Conservation (phyloP, 257 asterid genomes). For the Marsdenia floribunda region DNA sequence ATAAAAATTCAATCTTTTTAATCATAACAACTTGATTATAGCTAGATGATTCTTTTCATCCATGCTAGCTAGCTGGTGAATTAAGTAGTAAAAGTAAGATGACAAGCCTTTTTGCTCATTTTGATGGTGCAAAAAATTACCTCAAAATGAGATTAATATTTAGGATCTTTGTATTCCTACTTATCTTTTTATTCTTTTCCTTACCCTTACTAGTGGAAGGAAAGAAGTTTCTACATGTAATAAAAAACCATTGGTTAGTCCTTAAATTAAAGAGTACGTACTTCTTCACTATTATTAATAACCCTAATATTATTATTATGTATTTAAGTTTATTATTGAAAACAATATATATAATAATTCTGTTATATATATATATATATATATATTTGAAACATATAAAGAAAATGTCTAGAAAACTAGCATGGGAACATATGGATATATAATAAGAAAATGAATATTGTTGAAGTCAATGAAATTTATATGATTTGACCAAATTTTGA, state of each 20-base stretch:
- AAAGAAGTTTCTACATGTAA: slow-evolving; percentile 4
- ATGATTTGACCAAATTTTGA: too few relatives aligned
- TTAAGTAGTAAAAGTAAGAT: not conserved
- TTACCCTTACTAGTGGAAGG: not conserved
- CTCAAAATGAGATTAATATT: not conserved
- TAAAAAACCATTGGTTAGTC: not conserved
- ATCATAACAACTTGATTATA: not conserved
- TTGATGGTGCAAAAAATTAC: not conserved
- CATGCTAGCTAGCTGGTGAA: not conserved
- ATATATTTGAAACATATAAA: too few relatives aligned
- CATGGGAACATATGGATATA: too few relatives aligned
- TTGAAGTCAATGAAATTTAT: too few relatives aligned
- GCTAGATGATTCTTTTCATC: not conserved
- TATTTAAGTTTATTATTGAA: too few relatives aligned
- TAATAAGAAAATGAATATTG: too few relatives aligned
- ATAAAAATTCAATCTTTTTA: not conserved
- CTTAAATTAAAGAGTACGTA: too few relatives aligned
- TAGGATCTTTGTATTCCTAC: not conserved
- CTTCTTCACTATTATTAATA: too few relatives aligned
- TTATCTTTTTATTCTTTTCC: not conserved
- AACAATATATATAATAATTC: too few relatives aligned
- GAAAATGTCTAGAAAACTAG: too few relatives aligned
- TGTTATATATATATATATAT: too few relatives aligned
- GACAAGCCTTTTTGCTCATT: slow-evolving; percentile 4
- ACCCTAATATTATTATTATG: too few relatives aligned